These are phyloP conservation scores for Podospora pseudopauciseta DNA, from an alignment of 495 filamentous ascomycete species.

Conservation along the genomic window DNA sequence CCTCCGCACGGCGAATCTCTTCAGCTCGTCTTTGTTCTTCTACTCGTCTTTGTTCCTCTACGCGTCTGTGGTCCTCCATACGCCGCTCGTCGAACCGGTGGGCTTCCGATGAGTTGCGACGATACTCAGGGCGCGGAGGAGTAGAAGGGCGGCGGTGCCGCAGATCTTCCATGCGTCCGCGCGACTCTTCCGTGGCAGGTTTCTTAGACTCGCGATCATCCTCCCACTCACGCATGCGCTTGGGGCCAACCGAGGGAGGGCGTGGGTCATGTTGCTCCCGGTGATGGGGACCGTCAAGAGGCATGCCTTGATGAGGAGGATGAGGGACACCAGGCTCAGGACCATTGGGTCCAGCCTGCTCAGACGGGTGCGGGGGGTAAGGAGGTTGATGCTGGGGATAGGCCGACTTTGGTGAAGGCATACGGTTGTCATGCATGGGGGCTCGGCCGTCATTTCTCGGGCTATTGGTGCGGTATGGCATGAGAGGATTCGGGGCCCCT, in stretches of 20 bases:
- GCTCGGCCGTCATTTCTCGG: constrained; percentile 75
- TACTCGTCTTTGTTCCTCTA: constrained; percentile 49
- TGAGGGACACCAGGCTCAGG: constrained; percentile 77
- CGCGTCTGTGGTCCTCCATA: constrained; percentile 39
- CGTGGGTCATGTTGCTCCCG: constrained; percentile 69
- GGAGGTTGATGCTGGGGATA: constrained; percentile 78
- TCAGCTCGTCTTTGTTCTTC: constrained; percentile 52
- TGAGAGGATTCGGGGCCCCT: constrained; percentile 61
- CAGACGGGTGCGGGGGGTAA: constrained; percentile 61
- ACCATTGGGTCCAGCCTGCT: constrained; percentile 54
- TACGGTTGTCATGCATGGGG: constrained; percentile 74
- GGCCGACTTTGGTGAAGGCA: constrained; percentile 75
- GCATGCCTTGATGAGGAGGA: constrained; percentile 65
- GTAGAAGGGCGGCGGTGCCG: constrained; percentile 69
- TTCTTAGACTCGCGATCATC: constrained; percentile 78
- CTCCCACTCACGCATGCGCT: constrained; percentile 88
- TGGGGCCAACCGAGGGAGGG: constrained; percentile 72
- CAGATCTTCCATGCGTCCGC: constrained; percentile 81
- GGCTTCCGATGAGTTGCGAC: constrained; percentile 75
- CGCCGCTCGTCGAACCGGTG: constrained; percentile 56
- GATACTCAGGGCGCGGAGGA: constrained; percentile 60
- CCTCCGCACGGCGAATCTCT: constrained; percentile 47
- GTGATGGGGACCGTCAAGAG: constrained; percentile 60
- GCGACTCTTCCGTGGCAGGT: constrained; percentile 79
- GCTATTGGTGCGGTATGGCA: constrained; percentile 73